Conservation (phyloP, 2,329 filamentous ascomycete species). For the Cercospora nicotianae region DNA sequence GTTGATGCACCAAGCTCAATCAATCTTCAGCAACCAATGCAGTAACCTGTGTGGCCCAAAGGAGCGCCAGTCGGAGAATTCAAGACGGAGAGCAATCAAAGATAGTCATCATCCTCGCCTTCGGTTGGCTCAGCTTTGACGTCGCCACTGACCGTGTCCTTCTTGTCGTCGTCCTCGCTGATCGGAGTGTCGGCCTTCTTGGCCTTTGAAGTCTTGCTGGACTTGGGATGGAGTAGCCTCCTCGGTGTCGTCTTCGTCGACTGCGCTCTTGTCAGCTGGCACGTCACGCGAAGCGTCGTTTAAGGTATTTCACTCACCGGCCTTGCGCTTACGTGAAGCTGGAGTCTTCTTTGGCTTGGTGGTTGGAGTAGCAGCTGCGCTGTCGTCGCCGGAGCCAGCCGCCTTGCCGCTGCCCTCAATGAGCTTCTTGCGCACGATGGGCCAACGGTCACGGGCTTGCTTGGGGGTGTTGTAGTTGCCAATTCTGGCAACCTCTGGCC, state of each 20-base stretch:
- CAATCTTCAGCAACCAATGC: background rate
- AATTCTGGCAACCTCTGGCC: slow-evolving; percentile 23
- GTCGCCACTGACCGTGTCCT: background rate
- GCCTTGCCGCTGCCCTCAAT: slow-evolving; percentile 8
- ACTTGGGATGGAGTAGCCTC: slow-evolving; percentile 10
- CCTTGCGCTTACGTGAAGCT: slow-evolving; percentile 17
- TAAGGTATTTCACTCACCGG: slow-evolving; percentile 1
- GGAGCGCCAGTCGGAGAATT: background rate
- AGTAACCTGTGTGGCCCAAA: background rate
- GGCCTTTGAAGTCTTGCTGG: slow-evolving; percentile 9
- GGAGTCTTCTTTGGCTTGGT: slow-evolving; percentile 15
- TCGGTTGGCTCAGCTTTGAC: background rate
- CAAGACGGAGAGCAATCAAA: background rate
- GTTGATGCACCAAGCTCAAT: background rate
- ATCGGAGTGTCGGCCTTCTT: slow-evolving; percentile 8
- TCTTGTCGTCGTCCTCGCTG: background rate
- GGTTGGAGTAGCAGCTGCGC: slow-evolving; percentile 1
- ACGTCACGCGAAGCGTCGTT: background rate
- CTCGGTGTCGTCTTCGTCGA: slow-evolving; percentile 13
- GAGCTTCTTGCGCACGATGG: slow-evolving; percentile 25
- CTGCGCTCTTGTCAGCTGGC: background rate
- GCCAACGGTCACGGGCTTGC: slow-evolving; percentile 28
- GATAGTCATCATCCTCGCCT: slow-evolving; percentile 4
- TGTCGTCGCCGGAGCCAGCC: background rate
- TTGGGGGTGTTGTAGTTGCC: slow-evolving; percentile 27